A percentile compares a stretch with the other conserved stretches of the same genome.
These are phyloP conservation scores for Chamaecyparis obtusa DNA, from an alignment of 75 land plant species.

Conservation along the genomic window DNA sequence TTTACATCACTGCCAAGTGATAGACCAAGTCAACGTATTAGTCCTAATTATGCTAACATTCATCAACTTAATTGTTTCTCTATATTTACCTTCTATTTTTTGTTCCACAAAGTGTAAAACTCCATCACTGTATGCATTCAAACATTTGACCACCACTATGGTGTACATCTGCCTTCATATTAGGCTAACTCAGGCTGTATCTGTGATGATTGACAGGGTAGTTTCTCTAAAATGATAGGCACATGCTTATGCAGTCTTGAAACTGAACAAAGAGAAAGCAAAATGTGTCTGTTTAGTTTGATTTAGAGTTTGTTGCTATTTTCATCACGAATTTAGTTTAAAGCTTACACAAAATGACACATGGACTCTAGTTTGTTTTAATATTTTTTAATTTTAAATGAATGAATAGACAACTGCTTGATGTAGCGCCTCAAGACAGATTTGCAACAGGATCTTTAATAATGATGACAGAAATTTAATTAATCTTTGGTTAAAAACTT, in stretches of 20 bases:
- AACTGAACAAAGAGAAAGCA: neutral
- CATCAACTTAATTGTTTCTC: too few relatives aligned
- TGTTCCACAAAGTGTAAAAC: too few relatives aligned
- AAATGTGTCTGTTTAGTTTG: neutral
- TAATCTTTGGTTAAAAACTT: neutral
- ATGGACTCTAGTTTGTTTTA: neutral
- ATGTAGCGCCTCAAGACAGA: neutral
- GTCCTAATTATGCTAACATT: too few relatives aligned
- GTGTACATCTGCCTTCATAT: too few relatives aligned
- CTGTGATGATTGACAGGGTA: neutral
- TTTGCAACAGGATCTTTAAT: neutral
- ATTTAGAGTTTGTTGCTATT: neutral
- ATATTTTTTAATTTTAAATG: neutral
- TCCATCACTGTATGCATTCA: too few relatives aligned
- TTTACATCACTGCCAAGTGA: too few relatives aligned
- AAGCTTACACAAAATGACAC: neutral
- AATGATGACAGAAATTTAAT: neutral
- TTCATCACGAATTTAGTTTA: neutral
- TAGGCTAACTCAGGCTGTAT: too few relatives aligned
- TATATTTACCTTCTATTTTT: too few relatives aligned
- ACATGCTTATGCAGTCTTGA: neutral
- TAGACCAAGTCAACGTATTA: too few relatives aligned
- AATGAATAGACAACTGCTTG: neutral
- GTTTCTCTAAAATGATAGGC: neutral
- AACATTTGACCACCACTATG: too few relatives aligned